Conservation (phyloP, 257 asterid species). For the Lavandula angustifolia region DNA sequence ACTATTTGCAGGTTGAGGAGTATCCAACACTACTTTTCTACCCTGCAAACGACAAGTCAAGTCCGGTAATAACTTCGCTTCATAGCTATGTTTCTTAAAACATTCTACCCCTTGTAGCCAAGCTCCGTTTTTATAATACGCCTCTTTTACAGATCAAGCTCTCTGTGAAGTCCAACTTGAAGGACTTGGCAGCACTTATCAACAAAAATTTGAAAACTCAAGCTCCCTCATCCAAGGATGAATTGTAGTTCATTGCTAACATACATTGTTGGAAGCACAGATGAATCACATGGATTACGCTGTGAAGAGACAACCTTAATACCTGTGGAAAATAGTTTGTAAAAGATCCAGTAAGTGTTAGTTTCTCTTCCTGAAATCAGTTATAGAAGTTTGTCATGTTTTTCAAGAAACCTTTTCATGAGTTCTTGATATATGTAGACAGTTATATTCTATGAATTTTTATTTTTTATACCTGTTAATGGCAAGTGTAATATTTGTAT, state of each 20-base stretch:
- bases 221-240: slow-evolving; percentile 60
- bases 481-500: background rate
- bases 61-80: slow-evolving; percentile 47
- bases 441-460: background rate
- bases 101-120: background rate
- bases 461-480: background rate
- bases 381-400: slow-evolving; percentile 7
- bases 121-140: slow-evolving; percentile 2
- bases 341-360: background rate
- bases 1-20: slow-evolving; percentile 73
- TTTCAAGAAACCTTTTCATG: background rate
- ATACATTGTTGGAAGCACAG: background rate
- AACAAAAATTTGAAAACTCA: slow-evolving; percentile 64
- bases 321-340: slow-evolving; percentile 26
- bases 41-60: slow-evolving; percentile 65
- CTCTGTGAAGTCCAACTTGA: slow-evolving; percentile 62
- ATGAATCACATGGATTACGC: background rate
- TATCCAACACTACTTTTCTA: slow-evolving; percentile 78
- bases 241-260: slow-evolving; percentile 49
- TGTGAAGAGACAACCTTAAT: slow-evolving; percentile 12
- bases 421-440: background rate
- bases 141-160: slow-evolving; percentile 54
- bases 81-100: background rate
- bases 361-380: slow-evolving; percentile 9
- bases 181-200: slow-evolving; percentile 75